Evolutionary conservation across 441 rosid species (phyloP).

Genomic region (Iberis amara): DNA sequence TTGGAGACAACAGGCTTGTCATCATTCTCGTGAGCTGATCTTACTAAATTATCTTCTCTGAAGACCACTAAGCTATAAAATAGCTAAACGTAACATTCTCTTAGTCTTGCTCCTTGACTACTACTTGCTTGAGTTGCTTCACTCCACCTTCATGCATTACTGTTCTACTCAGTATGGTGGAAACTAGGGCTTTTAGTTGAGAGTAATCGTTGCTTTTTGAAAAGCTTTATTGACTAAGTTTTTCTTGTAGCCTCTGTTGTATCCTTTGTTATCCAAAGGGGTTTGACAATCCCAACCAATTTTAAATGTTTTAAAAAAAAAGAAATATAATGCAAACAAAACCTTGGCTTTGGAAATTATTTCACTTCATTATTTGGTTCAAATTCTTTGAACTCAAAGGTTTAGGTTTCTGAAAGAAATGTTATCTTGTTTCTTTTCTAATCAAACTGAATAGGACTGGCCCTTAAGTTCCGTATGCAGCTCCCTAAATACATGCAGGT

Average conservation of each 20-base stretch:
- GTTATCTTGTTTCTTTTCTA: slow-evolving; percentile 26
- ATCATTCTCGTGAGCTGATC: slow-evolving; percentile 17
- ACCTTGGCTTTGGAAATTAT: slow-evolving; percentile 8
- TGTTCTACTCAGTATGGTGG: not conserved
- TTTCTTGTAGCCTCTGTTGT: slow-evolving; percentile 26
- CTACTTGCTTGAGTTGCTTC: not conserved
- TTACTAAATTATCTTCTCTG: not conserved
- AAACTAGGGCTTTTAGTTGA: not conserved
- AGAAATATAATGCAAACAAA: slow-evolving; percentile 6
- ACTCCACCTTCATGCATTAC: not conserved
- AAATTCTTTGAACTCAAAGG: too few species aligned
- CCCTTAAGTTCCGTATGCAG: slow-evolving; percentile 29
- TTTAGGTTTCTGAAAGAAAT: not conserved
- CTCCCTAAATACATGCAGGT: slow-evolving; percentile 53
- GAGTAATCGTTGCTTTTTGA: slow-evolving; percentile 7
- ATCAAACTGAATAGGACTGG: slow-evolving; percentile 29
- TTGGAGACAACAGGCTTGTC: slow-evolving; percentile 19
- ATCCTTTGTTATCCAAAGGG: not conserved
- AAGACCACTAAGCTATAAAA: not conserved
- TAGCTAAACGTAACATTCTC: slow-evolving; percentile 1
- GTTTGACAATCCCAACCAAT: not conserved
- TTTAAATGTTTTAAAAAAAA: too few species aligned
- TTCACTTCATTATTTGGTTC: slow-evolving; percentile 8
- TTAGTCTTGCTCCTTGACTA: not conserved
- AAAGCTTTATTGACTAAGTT: not conserved